Conservation (phyloP, 768 basidiomycete species). For the Mycena polygramma region DNA sequence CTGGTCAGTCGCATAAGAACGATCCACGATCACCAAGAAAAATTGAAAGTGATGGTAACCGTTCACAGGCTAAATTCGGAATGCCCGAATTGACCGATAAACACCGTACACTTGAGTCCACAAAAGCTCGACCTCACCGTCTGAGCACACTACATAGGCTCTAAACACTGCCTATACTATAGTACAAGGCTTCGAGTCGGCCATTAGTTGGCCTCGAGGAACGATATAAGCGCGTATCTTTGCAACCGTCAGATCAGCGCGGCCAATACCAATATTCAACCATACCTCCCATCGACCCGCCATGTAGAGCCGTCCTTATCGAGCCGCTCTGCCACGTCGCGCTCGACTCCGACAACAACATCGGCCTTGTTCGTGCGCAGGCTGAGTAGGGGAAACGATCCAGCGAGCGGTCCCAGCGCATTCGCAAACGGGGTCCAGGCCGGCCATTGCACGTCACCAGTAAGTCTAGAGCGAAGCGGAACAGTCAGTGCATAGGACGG, state of each 20-base stretch:
- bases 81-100: no score
- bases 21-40: no score
- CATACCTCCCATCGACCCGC: slow-evolving; percentile 85
- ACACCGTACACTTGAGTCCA: no score
- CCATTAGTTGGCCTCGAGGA: slow-evolving; percentile 32
- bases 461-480: slow-evolving; percentile 65
- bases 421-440: slow-evolving; percentile 78
- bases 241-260: not conserved
- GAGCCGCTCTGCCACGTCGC: slow-evolving; percentile 75
- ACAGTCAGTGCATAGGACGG: no score
- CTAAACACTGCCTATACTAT: no score
- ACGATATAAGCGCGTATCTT: slow-evolving; percentile 62
- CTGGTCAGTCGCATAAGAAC: no score
- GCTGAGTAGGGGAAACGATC: slow-evolving; percentile 85
- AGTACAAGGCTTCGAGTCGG: no score
- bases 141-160: no score
- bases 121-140: no score
- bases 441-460: slow-evolving; percentile 92
- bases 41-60: no score
- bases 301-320: slow-evolving; percentile 78
- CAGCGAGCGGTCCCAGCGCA: slow-evolving; percentile 85
- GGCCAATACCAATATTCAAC: slow-evolving; percentile 21
- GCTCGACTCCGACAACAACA: slow-evolving; percentile 85
- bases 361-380: slow-evolving; percentile 97
- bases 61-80: no score